These are phyloP conservation scores for Thielaviopsis musarum DNA, from an alignment of 2,329 filamentous ascomycete species.

Conservation along the genomic window DNA sequence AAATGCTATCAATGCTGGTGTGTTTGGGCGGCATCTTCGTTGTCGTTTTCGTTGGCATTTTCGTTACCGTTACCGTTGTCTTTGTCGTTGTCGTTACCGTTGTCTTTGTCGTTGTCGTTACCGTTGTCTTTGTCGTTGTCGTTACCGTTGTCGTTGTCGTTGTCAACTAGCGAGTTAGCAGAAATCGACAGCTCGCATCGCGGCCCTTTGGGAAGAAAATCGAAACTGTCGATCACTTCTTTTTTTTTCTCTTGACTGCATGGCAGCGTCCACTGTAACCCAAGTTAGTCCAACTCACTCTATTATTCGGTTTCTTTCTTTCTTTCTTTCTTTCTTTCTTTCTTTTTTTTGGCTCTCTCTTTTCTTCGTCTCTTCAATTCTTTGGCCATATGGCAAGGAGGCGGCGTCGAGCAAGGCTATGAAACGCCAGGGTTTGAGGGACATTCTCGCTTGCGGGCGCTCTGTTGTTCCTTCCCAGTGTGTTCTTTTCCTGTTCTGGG, in stretches of 20 bases:
- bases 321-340: background rate
- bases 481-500: background rate
- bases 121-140: no score
- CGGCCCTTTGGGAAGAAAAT: background rate
- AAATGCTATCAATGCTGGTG: no score
- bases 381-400: background rate
- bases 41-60: no score
- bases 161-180: background rate
- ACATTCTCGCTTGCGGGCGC: conserved; percentile 4
- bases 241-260: background rate
- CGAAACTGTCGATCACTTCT: background rate
- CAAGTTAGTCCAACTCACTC: no score
- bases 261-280: background rate
- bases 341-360: background rate
- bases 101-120: no score
- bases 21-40: no score
- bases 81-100: no score
- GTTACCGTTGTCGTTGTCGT: no score
- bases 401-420: conserved; percentile 5
- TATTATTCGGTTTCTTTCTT: background rate
- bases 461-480: background rate
- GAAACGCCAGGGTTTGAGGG: conserved; percentile 11
- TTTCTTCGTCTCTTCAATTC: background rate
- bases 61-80: no score
- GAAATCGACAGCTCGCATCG: background rate